Conservation (phyloP, 805 yeast genomes). For the Metschnikowia hibisci region DNA sequence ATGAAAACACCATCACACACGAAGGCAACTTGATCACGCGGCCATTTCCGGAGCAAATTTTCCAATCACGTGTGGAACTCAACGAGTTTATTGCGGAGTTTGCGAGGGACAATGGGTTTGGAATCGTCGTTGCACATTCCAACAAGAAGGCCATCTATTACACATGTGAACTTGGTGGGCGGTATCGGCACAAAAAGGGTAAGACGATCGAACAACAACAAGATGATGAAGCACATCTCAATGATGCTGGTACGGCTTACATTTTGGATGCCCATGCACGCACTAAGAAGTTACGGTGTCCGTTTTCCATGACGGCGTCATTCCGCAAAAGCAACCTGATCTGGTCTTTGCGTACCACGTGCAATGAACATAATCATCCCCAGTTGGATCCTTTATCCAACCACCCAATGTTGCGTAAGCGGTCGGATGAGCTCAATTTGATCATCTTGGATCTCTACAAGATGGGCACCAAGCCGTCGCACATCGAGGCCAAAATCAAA, state of each 20-base stretch:
- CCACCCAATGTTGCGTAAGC: slow-evolving; percentile 55
- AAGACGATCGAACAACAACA: slow-evolving; percentile 22
- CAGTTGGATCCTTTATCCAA: slow-evolving; percentile 52
- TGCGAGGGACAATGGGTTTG: slow-evolving; percentile 55
- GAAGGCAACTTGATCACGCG: slow-evolving; percentile 51
- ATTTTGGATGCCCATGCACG: slow-evolving; percentile 39
- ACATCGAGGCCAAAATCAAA: slow-evolving; percentile 48
- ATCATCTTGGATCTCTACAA: slow-evolving; percentile 50
- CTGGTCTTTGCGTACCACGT: slow-evolving; percentile 52
- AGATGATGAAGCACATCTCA: slow-evolving; percentile 21
- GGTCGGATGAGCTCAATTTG: slow-evolving; percentile 49
- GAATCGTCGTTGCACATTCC: slow-evolving; percentile 57
- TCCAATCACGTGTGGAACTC: slow-evolving; percentile 46
- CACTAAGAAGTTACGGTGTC: slow-evolving; percentile 53
- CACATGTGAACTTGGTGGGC: slow-evolving; percentile 57
- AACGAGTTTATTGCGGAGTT: slow-evolving; percentile 53
- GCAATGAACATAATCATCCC: slow-evolving; percentile 58
- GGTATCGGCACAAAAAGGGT: slow-evolving; percentile 48
- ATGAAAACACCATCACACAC: slow-evolving; percentile 44
- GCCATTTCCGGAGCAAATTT: slow-evolving; percentile 50
- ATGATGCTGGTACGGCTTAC: slow-evolving; percentile 31
- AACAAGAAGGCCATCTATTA: slow-evolving; percentile 56
- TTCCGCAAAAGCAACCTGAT: slow-evolving; percentile 46
- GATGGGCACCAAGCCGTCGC: slow-evolving; percentile 53
- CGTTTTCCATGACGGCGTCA: slow-evolving; percentile 57